These are phyloP conservation scores for Polygonum maritimum DNA, from an alignment of 148 eudicot genomes.

Conservation along the genomic window DNA sequence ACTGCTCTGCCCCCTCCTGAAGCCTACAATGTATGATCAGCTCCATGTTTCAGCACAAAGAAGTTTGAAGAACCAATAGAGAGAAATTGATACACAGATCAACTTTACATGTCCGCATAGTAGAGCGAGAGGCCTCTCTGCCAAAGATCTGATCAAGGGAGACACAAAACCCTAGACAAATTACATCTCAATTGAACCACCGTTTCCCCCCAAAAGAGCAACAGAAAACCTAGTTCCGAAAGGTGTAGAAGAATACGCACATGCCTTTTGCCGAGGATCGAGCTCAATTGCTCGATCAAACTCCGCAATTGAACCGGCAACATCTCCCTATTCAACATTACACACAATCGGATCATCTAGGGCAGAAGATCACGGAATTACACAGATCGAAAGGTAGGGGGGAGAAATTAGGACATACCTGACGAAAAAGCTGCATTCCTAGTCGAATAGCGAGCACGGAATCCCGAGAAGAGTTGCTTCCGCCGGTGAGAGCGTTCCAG, in stretches of 20 bases:
- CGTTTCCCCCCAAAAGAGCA: background rate
- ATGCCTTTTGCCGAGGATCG: conserved; percentile 93
- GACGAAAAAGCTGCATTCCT: conserved; percentile 76
- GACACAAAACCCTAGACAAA: background rate
- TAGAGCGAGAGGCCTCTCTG: conserved; percentile 92
- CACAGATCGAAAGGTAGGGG: background rate
- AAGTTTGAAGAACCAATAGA: background rate
- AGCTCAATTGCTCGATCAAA: conserved; percentile 84
- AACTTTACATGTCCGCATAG: conserved; percentile 68
- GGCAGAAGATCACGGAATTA: background rate
- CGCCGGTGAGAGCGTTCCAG: conserved; percentile 80
- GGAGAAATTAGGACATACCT: conserved; percentile 26
- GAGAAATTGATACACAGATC: background rate
- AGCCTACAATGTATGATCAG: conserved; percentile 32
- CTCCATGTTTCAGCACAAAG: background rate
- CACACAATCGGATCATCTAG: background rate
- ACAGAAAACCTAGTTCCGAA: background rate
- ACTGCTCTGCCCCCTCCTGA: conserved; percentile 92
- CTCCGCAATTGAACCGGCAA: conserved; percentile 63
- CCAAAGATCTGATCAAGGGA: conserved; percentile 65
- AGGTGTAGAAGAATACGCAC: conserved; percentile 30
- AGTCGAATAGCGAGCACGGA: conserved; percentile 55
- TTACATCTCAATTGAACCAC: background rate
- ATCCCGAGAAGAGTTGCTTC: conserved; percentile 36
- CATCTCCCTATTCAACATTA: conserved; percentile 55